Percentiles rank a stretch among this genome's conserved stretches.
phyloP scores from a whole-genome alignment of 1,284 basidiomycete genomes.

The Kwoniella shivajii region DNA sequence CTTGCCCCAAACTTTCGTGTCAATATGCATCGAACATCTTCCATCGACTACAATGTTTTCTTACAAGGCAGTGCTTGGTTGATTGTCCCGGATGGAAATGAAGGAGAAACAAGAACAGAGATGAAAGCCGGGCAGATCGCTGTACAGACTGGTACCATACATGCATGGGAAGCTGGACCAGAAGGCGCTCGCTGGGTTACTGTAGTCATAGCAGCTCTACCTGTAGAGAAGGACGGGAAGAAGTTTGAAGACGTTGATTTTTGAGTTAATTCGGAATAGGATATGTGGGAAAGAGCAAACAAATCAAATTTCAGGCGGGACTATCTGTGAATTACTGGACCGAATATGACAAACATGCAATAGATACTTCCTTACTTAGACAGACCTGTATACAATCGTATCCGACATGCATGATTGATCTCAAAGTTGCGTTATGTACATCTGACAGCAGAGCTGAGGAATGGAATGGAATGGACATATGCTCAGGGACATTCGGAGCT shows the following conservation, averaged over 20 bases:
- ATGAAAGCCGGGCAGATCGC: constrained; percentile 48
- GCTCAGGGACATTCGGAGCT: no score
- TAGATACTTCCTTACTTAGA: no score
- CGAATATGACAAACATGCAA: no score
- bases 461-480: no score
- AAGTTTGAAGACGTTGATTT: constrained; percentile 43
- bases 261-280: neutral
- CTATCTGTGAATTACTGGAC: no score
- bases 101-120: constrained; percentile 31
- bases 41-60: constrained; percentile 51
- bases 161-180: constrained; percentile 50
- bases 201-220: constrained; percentile 42
- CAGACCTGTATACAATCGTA: no score
- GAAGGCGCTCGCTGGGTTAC: constrained; percentile 49
- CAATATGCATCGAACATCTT: constrained; percentile 46
- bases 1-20: constrained; percentile 38
- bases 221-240: constrained; percentile 39
- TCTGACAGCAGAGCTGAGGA: no score
- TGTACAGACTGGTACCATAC: constrained; percentile 51
- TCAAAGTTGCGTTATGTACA: no score
- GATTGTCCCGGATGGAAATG: constrained; percentile 38
- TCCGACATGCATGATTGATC: no score
- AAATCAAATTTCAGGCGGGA: neutral
- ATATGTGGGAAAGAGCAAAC: neutral
- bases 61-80: constrained; percentile 36